Evolutionary conservation across 129 eudicot species (phyloP).

Genomic region (Apium graveolens): DNA sequence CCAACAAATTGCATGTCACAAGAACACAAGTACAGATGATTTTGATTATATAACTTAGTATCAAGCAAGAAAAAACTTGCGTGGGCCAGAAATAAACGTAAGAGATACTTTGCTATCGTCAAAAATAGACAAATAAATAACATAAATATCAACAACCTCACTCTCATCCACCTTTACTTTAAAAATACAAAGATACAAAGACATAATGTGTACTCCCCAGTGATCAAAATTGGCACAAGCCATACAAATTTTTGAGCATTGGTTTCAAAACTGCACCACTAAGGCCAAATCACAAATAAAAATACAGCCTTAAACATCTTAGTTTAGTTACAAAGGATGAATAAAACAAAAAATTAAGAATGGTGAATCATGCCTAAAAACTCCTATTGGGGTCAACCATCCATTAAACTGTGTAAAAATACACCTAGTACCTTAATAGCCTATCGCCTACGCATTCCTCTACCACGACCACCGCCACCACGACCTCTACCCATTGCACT

Average conservation of each 20-base stretch:
- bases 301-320: neutral
- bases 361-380: constrained; percentile 4
- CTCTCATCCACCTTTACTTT: neutral
- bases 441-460: constrained; percentile 91
- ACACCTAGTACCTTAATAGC: neutral
- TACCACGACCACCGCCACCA: constrained; percentile 57
- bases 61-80: no score
- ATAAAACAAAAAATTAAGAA: neutral
- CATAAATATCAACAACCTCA: neutral
- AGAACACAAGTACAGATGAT: no score
- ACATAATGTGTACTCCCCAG: neutral
- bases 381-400: neutral
- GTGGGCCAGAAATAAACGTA: no score
- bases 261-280: neutral
- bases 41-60: no score
- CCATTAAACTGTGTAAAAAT: neutral
- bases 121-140: no score
- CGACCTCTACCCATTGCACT: constrained; percentile 84
- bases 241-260: neutral
- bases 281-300: neutral
- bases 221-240: neutral
- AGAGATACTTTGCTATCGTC: no score
- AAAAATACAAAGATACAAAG: neutral
- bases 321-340: neutral
- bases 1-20: neutral